phyloP scores from a whole-genome alignment of 139 green algal genomes.

The Picochlorum sp. region DNA sequence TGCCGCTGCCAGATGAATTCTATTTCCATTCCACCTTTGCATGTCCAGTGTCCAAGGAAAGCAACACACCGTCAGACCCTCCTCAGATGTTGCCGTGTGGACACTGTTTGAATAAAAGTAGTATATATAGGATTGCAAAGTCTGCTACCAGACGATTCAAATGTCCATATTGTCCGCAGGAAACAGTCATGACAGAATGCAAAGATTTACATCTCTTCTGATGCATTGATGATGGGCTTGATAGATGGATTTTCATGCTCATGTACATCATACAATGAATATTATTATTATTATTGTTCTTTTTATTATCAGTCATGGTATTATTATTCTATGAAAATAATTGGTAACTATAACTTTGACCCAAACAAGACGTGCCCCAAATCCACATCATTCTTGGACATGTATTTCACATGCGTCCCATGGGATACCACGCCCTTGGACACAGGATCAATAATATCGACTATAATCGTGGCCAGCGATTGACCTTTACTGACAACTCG shows the following conservation, averaged over 20 bases:
- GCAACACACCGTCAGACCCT: slow-evolving; percentile 71
- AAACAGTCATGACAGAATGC: slow-evolving; percentile 56
- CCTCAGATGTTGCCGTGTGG: slow-evolving; percentile 89
- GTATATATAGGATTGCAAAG: slow-evolving; percentile 73
- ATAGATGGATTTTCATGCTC: too few species aligned
- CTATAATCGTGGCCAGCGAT: slow-evolving; percentile 8
- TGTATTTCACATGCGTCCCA: slow-evolving; percentile 13
- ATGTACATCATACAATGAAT: too few species aligned
- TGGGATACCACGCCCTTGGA: slow-evolving; percentile 1
- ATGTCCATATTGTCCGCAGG: slow-evolving; percentile 92
- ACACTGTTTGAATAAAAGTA: slow-evolving; percentile 81
- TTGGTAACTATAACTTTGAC: not conserved
- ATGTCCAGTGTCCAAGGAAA: slow-evolving; percentile 83
- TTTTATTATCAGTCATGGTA: too few species aligned
- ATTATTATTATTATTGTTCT: too few species aligned
- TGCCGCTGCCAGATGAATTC: slow-evolving; percentile 82
- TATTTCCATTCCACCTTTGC: slow-evolving; percentile 88
- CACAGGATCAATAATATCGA: slow-evolving; percentile 9
- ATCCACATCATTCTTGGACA: slow-evolving; percentile 6
- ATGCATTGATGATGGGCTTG: not conserved
- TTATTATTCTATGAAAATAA: too few species aligned
- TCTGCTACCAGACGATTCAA: slow-evolving; percentile 68
- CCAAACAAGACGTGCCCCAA: not conserved
- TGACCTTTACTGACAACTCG: slow-evolving; percentile 9
- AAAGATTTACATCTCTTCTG: slow-evolving; percentile 48